A percentile compares a stretch with the other conserved stretches of the same genome.
Conservation (phyloP, 2,329 filamentous ascomycete species). For the Trichoderma sp. region DNA sequence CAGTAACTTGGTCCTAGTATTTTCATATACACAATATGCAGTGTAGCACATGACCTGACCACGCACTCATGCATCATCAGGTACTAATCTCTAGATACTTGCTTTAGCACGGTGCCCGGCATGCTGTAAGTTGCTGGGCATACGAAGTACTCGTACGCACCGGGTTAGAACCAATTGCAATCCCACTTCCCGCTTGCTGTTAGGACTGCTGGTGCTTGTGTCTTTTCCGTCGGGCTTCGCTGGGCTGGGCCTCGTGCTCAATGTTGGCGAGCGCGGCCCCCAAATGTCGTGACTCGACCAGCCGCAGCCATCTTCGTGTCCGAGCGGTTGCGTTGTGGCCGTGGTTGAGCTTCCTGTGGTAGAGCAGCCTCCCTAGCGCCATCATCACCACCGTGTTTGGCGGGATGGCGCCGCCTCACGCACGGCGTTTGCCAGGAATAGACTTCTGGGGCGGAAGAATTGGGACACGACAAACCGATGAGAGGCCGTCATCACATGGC, state of each 20-base stretch:
- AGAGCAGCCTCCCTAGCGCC: background rate
- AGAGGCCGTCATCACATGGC: background rate
- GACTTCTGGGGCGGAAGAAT: background rate
- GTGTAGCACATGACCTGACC: slow-evolving; percentile 35
- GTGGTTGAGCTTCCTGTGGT: background rate
- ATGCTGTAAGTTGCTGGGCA: background rate
- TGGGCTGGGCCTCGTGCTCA: background rate
- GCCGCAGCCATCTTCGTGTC: background rate
- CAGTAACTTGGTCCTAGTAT: background rate
- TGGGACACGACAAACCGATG: background rate
- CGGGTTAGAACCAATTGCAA: background rate
- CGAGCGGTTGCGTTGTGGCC: background rate
- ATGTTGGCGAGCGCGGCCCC: slow-evolving; percentile 1
- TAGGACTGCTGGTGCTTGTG: background rate
- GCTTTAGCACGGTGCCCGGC: background rate
- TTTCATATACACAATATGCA: slow-evolving; percentile 10
- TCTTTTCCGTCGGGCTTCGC: slow-evolving; percentile 21
- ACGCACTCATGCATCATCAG: slow-evolving; percentile 45
- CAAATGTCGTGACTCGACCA: background rate
- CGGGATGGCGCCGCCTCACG: background rate
- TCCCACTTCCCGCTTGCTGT: background rate
- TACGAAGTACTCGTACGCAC: background rate
- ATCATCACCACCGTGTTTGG: background rate
- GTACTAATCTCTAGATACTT: background rate
- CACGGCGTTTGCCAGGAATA: background rate